Evolutionary conservation across 1,284 basidiomycete species (phyloP), one percentile per base, ranked within the genome.

Genomic region (Trametes versicolor): DNA sequence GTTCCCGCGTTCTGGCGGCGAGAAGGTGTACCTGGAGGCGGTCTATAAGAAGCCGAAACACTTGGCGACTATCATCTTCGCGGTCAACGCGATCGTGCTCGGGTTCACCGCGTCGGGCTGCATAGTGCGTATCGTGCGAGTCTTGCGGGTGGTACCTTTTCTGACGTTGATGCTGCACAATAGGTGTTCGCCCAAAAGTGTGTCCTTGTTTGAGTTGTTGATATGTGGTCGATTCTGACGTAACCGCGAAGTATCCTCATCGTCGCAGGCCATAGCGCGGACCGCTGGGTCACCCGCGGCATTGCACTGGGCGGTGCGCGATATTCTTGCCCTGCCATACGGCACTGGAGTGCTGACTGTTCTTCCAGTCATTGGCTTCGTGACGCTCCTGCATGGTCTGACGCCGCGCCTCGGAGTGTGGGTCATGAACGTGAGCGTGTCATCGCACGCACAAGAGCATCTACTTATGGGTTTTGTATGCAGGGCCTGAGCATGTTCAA

Each of bases 11-110:
- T 73, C 71, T 59, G 92, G 92, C 0, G 92, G 88, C n/a, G 92
- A 93, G 78, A 92, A 92, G 77, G 90, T 88, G 45, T 94, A 93
- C 72, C 78, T 93, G 32, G 91, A 93, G 66, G 91, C 83, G 62
- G 84, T 91, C 17, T 93, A 87, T 75, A 82, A 85, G 57, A 80
- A 79, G 36, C 92, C 92, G 4, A 83, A 81, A 58, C 88, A 87
- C 72, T 75, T 93, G 58, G 81, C 80, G 5, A 89, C 88, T 4
- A 87, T 88, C 65, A 72, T 84, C 7, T 93, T 84, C 69, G 83
- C 87, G 0, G 75, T 83, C 1, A 90, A 91, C 71, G 85, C 86
- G 1, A 75, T 91, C 25, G 78, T 91, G 10, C 82, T 86, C 39
- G 89, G 87, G 70, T 87, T 88, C 70, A 83, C 83, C 2, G 85